Evolutionary conservation across 148 eudicot genomes (phyloP).

Genomic region (Fagopyrum tataricum): DNA sequence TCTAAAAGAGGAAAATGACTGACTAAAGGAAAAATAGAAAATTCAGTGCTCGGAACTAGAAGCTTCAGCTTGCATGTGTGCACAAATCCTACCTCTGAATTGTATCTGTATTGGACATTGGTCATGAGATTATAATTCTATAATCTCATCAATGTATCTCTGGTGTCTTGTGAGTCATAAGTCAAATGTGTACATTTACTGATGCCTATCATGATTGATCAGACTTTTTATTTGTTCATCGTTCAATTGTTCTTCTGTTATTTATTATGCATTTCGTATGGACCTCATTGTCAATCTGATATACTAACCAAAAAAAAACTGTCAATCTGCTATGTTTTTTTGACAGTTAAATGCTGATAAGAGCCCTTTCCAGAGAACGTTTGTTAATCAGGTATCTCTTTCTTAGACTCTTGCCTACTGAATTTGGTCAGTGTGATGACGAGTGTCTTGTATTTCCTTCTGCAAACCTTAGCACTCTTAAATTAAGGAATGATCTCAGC

Average conservation of each 20-base stretch:
- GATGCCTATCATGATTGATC: background rate
- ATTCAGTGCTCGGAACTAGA: background rate
- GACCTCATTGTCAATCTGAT: background rate
- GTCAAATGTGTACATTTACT: background rate
- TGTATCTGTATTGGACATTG: background rate
- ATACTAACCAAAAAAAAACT: background rate
- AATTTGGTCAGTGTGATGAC: constrained; percentile 1
- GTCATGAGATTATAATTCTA: background rate
- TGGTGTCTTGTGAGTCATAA: background rate
- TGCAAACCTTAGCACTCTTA: background rate
- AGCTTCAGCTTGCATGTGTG: background rate
- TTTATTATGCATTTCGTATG: background rate
- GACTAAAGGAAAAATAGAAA: background rate
- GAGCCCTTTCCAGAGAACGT: constrained; percentile 95
- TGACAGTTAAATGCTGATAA: constrained; percentile 93
- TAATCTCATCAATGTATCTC: background rate
- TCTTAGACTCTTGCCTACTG: background rate
- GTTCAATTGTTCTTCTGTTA: background rate
- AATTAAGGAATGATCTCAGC: background rate
- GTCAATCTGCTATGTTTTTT: constrained; percentile 7
- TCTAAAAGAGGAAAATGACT: background rate
- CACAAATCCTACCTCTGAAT: background rate
- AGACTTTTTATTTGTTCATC: background rate
- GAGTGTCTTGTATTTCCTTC: background rate
- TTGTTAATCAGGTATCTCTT: constrained; percentile 82